These are phyloP conservation scores for Erodium texanum DNA, from an alignment of 441 rosid species.

Conservation along the genomic window DNA sequence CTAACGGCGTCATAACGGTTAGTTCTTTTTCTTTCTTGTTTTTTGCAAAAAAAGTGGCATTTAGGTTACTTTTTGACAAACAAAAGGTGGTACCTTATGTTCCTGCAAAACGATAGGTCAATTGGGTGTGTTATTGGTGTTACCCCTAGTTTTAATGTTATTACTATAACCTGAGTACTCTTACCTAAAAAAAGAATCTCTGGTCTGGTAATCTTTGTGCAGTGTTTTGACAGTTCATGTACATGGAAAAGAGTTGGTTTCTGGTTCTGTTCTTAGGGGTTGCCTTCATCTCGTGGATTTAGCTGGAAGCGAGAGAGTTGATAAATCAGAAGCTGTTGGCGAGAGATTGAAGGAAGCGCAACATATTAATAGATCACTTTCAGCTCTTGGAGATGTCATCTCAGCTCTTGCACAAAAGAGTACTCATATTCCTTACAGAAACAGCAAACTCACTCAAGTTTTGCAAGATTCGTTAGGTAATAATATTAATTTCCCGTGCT, in stretches of 20 bases:
- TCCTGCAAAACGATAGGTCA: no score
- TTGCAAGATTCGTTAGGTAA: slow-evolving; percentile 87
- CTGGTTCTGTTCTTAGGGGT: slow-evolving; percentile 60
- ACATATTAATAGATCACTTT: slow-evolving; percentile 87
- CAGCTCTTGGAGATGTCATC: slow-evolving; percentile 93
- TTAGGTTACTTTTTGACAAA: no score
- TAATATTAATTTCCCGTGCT: slow-evolving; percentile 13
- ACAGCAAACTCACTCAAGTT: slow-evolving; percentile 97
- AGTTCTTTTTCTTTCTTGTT: no score
- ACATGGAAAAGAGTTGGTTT: slow-evolving; percentile 58
- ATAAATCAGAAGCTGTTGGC: slow-evolving; percentile 82
- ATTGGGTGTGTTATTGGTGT: no score
- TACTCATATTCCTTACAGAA: slow-evolving; percentile 83
- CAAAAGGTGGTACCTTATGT: no score
- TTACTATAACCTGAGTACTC: neutral
- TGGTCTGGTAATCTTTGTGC: slow-evolving; percentile 8
- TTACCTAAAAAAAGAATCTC: slow-evolving; percentile 11
- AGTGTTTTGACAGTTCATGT: slow-evolving; percentile 12
- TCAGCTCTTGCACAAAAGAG: slow-evolving; percentile 85
- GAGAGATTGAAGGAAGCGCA: slow-evolving; percentile 87
- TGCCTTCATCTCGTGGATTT: slow-evolving; percentile 86
- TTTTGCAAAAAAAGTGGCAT: no score
- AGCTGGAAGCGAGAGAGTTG: slow-evolving; percentile 95
- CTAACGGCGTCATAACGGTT: no score
- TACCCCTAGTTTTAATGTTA: neutral